These are phyloP conservation scores for Raphanus raphanistrum DNA, from an alignment of 345 rosid species.

Conservation along the genomic window DNA sequence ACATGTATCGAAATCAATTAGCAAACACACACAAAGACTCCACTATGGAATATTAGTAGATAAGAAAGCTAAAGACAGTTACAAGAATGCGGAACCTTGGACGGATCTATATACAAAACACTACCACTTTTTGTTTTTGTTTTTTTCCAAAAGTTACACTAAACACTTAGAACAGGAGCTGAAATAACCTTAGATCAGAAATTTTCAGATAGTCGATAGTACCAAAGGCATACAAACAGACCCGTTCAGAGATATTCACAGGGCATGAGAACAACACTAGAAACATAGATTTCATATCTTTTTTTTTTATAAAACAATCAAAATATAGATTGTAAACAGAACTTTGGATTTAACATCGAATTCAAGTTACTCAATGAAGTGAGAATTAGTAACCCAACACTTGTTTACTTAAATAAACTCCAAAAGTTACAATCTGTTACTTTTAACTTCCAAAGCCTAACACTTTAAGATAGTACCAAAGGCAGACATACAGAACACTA, in stretches of 20 bases:
- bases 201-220: background rate
- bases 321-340: no score
- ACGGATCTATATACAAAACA: background rate
- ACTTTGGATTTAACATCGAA: no score
- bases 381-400: no score
- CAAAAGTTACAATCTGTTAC: no score
- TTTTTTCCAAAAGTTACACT: no score
- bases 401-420: no score
- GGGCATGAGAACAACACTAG: background rate
- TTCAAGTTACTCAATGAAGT: no score
- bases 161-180: constrained; percentile 1
- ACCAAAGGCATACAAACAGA: background rate
- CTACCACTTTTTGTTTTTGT: background rate
- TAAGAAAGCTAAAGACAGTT: background rate
- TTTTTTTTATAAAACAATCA: no score
- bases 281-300: no score
- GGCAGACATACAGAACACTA: no score
- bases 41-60: background rate
- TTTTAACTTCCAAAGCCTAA: no score
- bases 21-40: background rate
- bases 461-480: no score
- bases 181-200: background rate
- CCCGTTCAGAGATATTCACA: background rate
- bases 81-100: background rate
- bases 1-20: background rate